phyloP scores from a whole-genome alignment of 495 filamentous ascomycete species.

The Aspergillus mulundensis region DNA sequence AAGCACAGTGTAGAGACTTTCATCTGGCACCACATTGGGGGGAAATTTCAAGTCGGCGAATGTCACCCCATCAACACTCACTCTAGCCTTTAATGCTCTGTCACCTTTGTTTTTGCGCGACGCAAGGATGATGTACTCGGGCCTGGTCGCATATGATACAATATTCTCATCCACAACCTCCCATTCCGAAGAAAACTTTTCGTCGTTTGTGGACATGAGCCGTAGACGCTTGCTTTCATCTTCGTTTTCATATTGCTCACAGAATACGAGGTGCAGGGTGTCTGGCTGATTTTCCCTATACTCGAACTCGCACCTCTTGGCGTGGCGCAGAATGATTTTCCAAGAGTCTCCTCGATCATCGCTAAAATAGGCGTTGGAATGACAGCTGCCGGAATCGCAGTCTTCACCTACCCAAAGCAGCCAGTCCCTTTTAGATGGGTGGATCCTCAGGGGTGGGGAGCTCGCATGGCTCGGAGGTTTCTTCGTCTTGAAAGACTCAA shows the following conservation, averaged over 20 bases:
- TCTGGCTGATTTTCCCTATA: conserved; percentile 55
- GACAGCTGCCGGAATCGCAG: conserved; percentile 54
- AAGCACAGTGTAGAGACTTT: conserved; percentile 84
- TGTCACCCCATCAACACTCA: conserved; percentile 74
- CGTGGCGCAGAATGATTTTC: conserved; percentile 62
- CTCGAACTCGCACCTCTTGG: conserved; percentile 78
- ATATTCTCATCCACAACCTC: conserved; percentile 61
- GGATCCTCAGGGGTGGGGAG: conserved; percentile 63
- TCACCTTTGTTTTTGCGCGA: conserved; percentile 58
- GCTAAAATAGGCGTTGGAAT: conserved; percentile 64
- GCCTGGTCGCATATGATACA: conserved; percentile 84
- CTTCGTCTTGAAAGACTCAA: conserved; percentile 64
- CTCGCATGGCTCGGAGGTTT: conserved; percentile 31
- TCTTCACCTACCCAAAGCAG: conserved; percentile 82
- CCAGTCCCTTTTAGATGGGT: conserved; percentile 77
- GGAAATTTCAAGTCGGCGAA: conserved; percentile 88
- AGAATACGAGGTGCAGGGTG: conserved; percentile 70
- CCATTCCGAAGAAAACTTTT: conserved; percentile 64
- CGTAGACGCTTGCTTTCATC: conserved; percentile 55
- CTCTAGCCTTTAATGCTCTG: conserved; percentile 65
- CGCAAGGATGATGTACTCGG: conserved; percentile 91
- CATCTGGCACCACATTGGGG: conserved; percentile 69
- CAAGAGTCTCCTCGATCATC: conserved; percentile 73
- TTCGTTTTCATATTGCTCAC: conserved; percentile 66
- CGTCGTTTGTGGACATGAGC: conserved; percentile 62